Percentiles rank a stretch among this genome's conserved stretches.
phyloP scores from a whole-genome alignment of 306 rosid species.

The Purshia tridentata region DNA sequence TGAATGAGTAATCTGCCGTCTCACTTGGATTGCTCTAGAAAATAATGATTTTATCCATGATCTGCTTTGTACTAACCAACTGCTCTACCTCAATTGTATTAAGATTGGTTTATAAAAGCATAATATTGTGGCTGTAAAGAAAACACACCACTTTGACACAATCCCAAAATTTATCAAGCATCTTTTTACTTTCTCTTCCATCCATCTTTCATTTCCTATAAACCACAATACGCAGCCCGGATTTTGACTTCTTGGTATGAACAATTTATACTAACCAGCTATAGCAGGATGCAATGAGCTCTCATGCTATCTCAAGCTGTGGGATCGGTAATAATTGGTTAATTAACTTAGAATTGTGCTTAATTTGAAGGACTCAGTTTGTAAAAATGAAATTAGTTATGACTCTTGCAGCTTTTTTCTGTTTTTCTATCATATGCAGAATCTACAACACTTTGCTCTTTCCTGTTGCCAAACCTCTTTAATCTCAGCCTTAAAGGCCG shows the following conservation, averaged over 20 bases:
- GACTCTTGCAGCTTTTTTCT: neutral
- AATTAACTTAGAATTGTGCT: neutral
- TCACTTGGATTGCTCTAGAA: conserved; percentile 14
- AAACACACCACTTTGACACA: neutral
- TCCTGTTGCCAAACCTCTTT: too few species aligned
- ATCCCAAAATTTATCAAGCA: neutral
- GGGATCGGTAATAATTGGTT: neutral
- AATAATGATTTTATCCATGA: conserved; percentile 20
- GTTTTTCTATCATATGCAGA: too few species aligned
- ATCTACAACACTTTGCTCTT: too few species aligned
- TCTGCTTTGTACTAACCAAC: conserved; percentile 10
- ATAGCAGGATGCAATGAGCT: neutral
- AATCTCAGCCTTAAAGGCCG: too few species aligned
- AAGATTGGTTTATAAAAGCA: neutral
- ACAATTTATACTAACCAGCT: neutral
- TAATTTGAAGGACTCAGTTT: too few species aligned
- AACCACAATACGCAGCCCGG: neutral
- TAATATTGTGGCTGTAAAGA: neutral
- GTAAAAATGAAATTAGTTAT: neutral
- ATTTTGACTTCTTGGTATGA: neutral
- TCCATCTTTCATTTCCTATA: neutral
- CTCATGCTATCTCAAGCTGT: neutral
- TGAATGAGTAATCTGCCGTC: neutral
- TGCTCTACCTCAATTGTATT: neutral
- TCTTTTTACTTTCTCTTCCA: neutral